A percentile compares a stretch with the other conserved stretches of the same genome.
These are phyloP conservation scores for Penicillium janthinellum DNA, from an alignment of 2,329 filamentous ascomycete genomes.

Conservation along the genomic window DNA sequence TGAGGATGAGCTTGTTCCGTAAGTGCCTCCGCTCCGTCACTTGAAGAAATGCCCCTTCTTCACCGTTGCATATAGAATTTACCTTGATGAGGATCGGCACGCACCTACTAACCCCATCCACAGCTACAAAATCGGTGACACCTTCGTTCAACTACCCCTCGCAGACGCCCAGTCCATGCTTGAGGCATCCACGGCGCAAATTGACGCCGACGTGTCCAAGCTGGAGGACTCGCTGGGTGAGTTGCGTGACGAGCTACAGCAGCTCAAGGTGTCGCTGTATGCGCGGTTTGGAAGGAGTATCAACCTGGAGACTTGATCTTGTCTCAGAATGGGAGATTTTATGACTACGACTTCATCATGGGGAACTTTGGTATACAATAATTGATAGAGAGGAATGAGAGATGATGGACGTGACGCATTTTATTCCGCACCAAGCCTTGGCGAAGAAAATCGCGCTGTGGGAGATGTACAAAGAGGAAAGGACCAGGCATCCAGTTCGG, in stretches of 20 bases:
- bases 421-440: no score
- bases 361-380: neutral
- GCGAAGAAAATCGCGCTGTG: neutral
- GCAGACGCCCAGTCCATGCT: constrained; percentile 86
- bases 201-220: constrained; percentile 73
- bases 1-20: constrained; percentile 92
- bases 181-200: constrained; percentile 66
- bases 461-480: neutral
- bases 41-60: constrained; percentile 8
- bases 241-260: constrained; percentile 82
- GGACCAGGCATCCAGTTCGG: neutral
- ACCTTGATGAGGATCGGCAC: neutral
- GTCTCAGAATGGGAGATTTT: neutral
- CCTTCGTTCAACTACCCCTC: constrained; percentile 85
- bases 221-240: constrained; percentile 75
- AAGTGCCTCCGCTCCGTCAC: constrained; percentile 49
- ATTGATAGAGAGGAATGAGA: neutral
- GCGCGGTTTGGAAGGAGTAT: constrained; percentile 95
- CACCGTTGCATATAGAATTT: neutral
- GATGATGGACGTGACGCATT: neutral
- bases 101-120: neutral
- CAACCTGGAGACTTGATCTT: constrained; percentile 80
- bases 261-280: constrained; percentile 89
- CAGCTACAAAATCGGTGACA: constrained; percentile 96
- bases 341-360: neutral